phyloP scores from a whole-genome alignment of 2,329 filamentous ascomycete genomes.

The Penicillium sumatraense region DNA sequence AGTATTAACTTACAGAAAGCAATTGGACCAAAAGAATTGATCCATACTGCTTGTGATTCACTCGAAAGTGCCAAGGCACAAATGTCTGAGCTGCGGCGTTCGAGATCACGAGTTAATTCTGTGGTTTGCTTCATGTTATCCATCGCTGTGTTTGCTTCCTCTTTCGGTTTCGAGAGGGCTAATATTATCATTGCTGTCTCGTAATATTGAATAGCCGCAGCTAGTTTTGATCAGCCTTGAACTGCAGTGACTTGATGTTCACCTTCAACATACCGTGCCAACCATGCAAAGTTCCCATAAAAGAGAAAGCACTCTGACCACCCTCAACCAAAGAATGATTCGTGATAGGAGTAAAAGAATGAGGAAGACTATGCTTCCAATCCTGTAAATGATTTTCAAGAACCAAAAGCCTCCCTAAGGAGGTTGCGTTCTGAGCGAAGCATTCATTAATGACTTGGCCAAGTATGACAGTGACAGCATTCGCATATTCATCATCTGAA shows the following conservation, averaged over 20 bases:
- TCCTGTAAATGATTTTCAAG: slow-evolving; percentile 25
- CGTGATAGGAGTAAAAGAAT: slow-evolving; percentile 36
- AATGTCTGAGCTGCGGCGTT: slow-evolving; percentile 42
- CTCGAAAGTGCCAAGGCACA: slow-evolving; percentile 53
- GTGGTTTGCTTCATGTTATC: slow-evolving; percentile 13
- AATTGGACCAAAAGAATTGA: slow-evolving; percentile 57
- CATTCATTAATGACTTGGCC: slow-evolving; percentile 50
- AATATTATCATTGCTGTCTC: slow-evolving; percentile 45
- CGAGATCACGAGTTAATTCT: slow-evolving; percentile 28
- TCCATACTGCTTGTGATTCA: slow-evolving; percentile 48
- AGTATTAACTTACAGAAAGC: slow-evolving; percentile 53
- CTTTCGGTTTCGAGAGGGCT: slow-evolving; percentile 16
- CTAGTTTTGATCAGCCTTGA: no score
- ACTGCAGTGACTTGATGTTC: no score
- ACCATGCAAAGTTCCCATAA: slow-evolving; percentile 46
- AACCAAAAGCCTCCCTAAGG: not conserved
- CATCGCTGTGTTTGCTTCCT: slow-evolving; percentile 17
- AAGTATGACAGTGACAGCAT: slow-evolving; percentile 49
- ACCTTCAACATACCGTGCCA: slow-evolving; percentile 47
- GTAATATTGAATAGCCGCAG: slow-evolving; percentile 51
- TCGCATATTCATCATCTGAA: slow-evolving; percentile 42
- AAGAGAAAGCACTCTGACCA: slow-evolving; percentile 36
- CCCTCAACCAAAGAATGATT: not conserved
- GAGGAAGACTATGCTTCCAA: slow-evolving; percentile 42
- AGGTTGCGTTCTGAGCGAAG: slow-evolving; percentile 26